These are phyloP conservation scores for Penicillium mononematosum DNA, from an alignment of 495 filamentous ascomycete genomes.

Conservation along the genomic window DNA sequence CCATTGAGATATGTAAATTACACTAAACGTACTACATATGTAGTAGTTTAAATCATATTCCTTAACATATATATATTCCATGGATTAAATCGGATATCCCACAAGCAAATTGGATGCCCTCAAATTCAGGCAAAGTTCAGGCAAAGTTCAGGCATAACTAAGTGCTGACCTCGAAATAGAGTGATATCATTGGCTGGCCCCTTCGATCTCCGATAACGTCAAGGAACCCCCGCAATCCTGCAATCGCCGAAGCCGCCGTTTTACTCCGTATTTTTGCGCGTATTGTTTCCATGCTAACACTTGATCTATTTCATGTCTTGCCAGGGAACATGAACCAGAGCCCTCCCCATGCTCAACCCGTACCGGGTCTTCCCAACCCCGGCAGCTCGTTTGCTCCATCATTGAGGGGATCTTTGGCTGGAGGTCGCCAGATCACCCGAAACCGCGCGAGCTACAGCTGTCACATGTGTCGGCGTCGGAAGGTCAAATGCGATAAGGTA, in stretches of 20 bases:
- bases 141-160: not conserved
- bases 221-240: constrained; percentile 4
- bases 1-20: too few relatives aligned
- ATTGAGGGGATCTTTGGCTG: constrained; percentile 22
- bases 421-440: constrained; percentile 47
- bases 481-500: constrained; percentile 51
- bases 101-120: not conserved
- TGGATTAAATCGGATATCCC: too few relatives aligned
- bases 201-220: constrained; percentile 1
- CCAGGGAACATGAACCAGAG: constrained; percentile 20
- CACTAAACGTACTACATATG: too few relatives aligned
- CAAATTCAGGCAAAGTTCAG: not conserved
- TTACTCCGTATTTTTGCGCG: not conserved
- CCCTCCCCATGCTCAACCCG: constrained; percentile 7
- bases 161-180: not conserved
- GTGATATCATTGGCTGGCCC: not conserved
- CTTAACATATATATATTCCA: too few relatives aligned
- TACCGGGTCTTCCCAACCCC: constrained; percentile 9
- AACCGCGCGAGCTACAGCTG: constrained; percentile 52
- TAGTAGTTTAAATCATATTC: too few relatives aligned
- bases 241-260: too few relatives aligned
- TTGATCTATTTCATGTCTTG: not conserved
- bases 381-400: constrained; percentile 8
- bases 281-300: not conserved
- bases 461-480: constrained; percentile 48